Percentiles rank a stretch among this genome's conserved stretches.
Evolutionary conservation across 108 stramenopile species (phyloP).

Genomic region (Skeletonema tropicum): DNA sequence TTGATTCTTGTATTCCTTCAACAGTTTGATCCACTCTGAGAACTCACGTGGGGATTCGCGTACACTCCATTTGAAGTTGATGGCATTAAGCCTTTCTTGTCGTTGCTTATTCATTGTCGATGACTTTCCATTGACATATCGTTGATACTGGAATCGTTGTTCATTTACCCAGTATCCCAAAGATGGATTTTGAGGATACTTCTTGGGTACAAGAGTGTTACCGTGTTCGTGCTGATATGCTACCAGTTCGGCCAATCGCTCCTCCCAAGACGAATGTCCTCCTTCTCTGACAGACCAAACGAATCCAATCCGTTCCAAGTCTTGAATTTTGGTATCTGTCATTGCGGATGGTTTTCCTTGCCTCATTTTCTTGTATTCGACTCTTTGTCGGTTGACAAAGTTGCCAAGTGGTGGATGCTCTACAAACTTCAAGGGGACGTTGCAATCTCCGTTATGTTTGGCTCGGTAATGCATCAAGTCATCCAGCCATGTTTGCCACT

Average conservation of each 20-base stretch:
- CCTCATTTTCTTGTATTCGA: slow-evolving; percentile 35
- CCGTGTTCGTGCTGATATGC: slow-evolving; percentile 45
- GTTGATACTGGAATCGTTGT: slow-evolving; percentile 46
- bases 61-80: slow-evolving; percentile 25
- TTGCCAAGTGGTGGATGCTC: slow-evolving; percentile 37
- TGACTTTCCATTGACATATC: slow-evolving; percentile 30
- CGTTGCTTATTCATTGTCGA: slow-evolving; percentile 36
- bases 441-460: slow-evolving; percentile 24
- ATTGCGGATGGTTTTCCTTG: slow-evolving; percentile 29
- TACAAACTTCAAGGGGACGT: slow-evolving; percentile 29
- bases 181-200: slow-evolving; percentile 42
- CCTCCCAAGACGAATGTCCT: slow-evolving; percentile 48
- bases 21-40: slow-evolving; percentile 19
- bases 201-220: slow-evolving; percentile 46
- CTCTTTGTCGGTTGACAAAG: slow-evolving; percentile 44
- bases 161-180: slow-evolving; percentile 53
- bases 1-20: slow-evolving; percentile 21
- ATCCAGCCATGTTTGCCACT: slow-evolving; percentile 33
- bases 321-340: slow-evolving; percentile 28
- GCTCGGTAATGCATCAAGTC: slow-evolving; percentile 29
- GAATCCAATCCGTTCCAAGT: slow-evolving; percentile 34
- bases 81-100: slow-evolving; percentile 15
- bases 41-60: slow-evolving; percentile 4
- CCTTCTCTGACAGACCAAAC: slow-evolving; percentile 35
- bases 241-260: slow-evolving; percentile 34